These are phyloP conservation scores for Fagus sylvatica DNA, from an alignment of 306 rosid species.

Conservation along the genomic window DNA sequence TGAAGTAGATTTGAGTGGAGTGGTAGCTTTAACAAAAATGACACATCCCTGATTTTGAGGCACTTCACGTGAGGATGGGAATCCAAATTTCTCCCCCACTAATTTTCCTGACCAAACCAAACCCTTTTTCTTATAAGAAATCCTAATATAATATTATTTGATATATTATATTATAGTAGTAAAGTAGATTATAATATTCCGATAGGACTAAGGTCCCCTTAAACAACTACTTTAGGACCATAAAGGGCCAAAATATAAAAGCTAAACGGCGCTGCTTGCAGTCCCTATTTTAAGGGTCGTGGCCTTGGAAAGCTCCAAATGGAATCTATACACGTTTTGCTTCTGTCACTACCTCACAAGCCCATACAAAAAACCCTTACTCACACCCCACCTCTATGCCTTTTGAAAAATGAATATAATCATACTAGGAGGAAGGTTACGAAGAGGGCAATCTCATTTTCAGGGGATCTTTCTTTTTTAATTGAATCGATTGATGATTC, in stretches of 20 bases:
- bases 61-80: conserved; percentile 70
- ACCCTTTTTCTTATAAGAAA: conserved; percentile 22
- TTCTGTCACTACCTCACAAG: conserved; percentile 27
- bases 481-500: background rate
- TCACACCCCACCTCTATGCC: background rate
- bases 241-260: conserved; percentile 46
- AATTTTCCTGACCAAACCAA: conserved; percentile 31
- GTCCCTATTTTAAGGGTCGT: conserved; percentile 64
- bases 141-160: conserved; percentile 1
- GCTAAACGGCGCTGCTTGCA: conserved; percentile 58
- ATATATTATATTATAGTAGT: background rate
- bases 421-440: background rate
- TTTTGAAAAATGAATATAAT: background rate
- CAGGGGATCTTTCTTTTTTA: background rate
- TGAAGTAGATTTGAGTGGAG: conserved; percentile 34
- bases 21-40: conserved; percentile 45
- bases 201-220: conserved; percentile 17
- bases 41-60: conserved; percentile 85
- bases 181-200: background rate
- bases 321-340: conserved; percentile 62
- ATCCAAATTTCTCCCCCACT: conserved; percentile 36
- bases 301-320: conserved; percentile 54
- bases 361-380: background rate
- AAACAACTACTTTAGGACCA: conserved; percentile 35
- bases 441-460: background rate